Base-by-base conservation (phyloP, 2,329 filamentous ascomycete species). In the Xylaria digitata region DNA sequence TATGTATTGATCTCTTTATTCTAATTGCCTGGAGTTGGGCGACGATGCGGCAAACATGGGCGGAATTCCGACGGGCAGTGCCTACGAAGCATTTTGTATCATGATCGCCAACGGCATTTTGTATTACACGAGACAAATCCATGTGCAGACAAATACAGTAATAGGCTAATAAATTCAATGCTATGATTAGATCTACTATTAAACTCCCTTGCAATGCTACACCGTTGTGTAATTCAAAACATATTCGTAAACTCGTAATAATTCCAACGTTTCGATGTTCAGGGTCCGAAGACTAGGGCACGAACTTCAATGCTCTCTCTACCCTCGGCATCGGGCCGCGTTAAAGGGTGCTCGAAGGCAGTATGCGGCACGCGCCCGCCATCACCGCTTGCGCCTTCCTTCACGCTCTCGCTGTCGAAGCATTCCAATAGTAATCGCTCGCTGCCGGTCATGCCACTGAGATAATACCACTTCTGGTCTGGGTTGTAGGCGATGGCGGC, bases 231-330 rank as follows among this genome's bases (percentile, higher is more conserved):
- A 53, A 43, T 23, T 26, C 6, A 37, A 37, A 40, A 37, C 5
- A 23, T 13, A 21, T 1, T 46, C 40, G 6, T 54, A 53, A 34
- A 7, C 34, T 43, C 26, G 3, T 64, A 49, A 40, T 30, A 32
- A n/a, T 34, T 21, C 19, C 26, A 21, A 26, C 6, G 19, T 34
- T 34, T 23, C 21, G 1, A 23, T 23, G 11, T 15, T 80, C 70
- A 86, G 15, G 84, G 82, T 0, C 91, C 92, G 84, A 97, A 97
- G 0, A 97, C 91, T 78, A 97, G 82, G 42, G 92, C 89, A 73
- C 94, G 86, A 17, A 97, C 92, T 79, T 97, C 94, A 76, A 97
- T 97, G 77, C 93, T 97, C 83, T 97, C 92, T 71, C 94, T 85
- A 0, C 86, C 87, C 70, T 89, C 88, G 4, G 91, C 92, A 52